Evolutionary conservation across 2,329 filamentous ascomycete species (phyloP).

Genomic region (Didymellaceae sp.): DNA sequence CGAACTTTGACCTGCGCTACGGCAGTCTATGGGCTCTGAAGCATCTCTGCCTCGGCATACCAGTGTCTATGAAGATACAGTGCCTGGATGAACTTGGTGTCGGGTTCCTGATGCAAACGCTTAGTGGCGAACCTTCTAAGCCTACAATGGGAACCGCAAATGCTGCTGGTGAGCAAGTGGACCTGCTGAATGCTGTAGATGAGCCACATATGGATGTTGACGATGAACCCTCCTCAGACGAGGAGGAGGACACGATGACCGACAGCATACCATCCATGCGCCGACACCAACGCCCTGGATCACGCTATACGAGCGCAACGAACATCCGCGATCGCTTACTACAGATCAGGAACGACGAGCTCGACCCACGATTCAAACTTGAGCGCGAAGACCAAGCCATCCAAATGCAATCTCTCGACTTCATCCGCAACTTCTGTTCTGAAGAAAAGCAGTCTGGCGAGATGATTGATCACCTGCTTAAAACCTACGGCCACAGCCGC

Average conservation of each 20-base stretch:
- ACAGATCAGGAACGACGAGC: constrained; percentile 66
- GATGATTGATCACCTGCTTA: constrained; percentile 88
- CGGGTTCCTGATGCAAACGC: constrained; percentile 80
- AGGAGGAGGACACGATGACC: constrained; percentile 56
- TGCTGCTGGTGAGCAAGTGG: constrained; percentile 65
- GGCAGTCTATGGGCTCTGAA: constrained; percentile 95
- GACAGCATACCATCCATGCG: constrained; percentile 52
- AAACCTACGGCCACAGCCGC: constrained; percentile 74
- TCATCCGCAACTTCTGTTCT: constrained; percentile 88
- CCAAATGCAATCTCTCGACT: constrained; percentile 88
- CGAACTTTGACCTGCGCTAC: constrained; percentile 77
- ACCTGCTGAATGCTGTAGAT: constrained; percentile 62
- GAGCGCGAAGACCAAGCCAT: constrained; percentile 81
- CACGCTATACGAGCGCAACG: constrained; percentile 43
- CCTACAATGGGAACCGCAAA: constrained; percentile 62
- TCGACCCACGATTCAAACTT: constrained; percentile 70
- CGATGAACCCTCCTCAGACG: constrained; percentile 48
- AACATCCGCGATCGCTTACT: constrained; percentile 51
- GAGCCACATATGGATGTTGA: constrained; percentile 53
- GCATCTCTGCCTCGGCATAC: constrained; percentile 78
- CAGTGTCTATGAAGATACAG: constrained; percentile 74
- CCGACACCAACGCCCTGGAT: constrained; percentile 46
- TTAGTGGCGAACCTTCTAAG: constrained; percentile 64
- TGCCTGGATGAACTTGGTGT: constrained; percentile 79
- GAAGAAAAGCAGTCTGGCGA: constrained; percentile 61